A percentile compares a stretch with the other conserved stretches of the same genome.
Evolutionary conservation across 768 basidiomycete genomes (phyloP).

Genomic region (Daedaleopsis nitida): DNA sequence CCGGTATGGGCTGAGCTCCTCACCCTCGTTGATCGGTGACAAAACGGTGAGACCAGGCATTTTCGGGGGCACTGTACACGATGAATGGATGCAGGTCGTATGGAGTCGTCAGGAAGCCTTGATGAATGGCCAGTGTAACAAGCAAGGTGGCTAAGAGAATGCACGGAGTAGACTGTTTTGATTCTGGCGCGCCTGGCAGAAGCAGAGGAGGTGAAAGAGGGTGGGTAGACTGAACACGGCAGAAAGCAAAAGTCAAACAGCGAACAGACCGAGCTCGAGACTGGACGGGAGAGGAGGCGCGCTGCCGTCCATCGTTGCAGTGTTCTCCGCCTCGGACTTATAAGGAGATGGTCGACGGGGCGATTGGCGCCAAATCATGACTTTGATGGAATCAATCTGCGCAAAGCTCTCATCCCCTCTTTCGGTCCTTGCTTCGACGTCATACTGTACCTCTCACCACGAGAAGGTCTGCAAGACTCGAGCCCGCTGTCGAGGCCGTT

Average conservation of each 20-base stretch:
- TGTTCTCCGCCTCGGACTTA: constrained; percentile 12
- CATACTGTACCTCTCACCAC: too few relatives aligned
- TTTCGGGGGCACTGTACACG: neutral
- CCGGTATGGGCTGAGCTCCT: constrained; percentile 16
- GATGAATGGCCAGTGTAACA: neutral
- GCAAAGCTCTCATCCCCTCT: too few relatives aligned
- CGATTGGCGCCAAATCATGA: constrained; percentile 20
- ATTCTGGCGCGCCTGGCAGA: neutral
- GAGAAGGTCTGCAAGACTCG: too few relatives aligned
- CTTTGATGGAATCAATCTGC: constrained; percentile 17
- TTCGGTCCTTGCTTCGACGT: too few relatives aligned
- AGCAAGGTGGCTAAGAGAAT: neutral
- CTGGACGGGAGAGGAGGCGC: constrained; percentile 13
- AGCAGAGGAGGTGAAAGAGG: neutral
- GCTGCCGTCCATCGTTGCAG: constrained; percentile 8
- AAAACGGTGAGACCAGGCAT: constrained; percentile 18
- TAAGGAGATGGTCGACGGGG: constrained; percentile 17
- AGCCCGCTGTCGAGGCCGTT: too few relatives aligned
- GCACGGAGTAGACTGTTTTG: neutral
- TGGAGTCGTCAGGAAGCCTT: constrained; percentile 9
- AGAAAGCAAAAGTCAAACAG: neutral
- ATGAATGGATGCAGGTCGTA: neutral
- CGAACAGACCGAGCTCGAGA: neutral
- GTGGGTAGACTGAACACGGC: neutral
- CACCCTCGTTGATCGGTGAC: constrained; percentile 15